A percentile compares a stretch with the other conserved stretches of the same genome.
Conservation (phyloP, 129 eudicot genomes). For the Flaveria linearis region DNA sequence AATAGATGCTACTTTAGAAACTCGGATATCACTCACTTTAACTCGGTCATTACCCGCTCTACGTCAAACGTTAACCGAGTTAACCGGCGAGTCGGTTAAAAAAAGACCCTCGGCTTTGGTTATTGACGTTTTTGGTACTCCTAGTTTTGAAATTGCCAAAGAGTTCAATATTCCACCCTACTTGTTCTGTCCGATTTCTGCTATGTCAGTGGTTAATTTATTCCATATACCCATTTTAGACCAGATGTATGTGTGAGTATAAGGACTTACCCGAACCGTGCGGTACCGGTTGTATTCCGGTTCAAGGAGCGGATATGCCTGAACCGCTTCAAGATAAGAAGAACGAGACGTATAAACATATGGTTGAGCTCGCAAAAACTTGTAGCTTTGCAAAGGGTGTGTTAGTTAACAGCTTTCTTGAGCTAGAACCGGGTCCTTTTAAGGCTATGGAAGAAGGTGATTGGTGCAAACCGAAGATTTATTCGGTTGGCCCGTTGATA, state of each 20-base stretch:
- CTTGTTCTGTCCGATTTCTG: constrained; percentile 38
- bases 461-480: constrained; percentile 42
- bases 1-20: constrained; percentile 18
- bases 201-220: constrained; percentile 31
- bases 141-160: constrained; percentile 37
- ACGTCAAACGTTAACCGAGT: constrained; percentile 27
- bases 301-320: constrained; percentile 41
- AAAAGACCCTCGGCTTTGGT: constrained; percentile 29
- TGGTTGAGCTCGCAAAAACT: constrained; percentile 25
- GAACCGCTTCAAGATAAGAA: constrained; percentile 49
- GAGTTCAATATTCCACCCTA: constrained; percentile 36
- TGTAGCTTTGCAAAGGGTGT: constrained; percentile 40
- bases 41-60: constrained; percentile 40
- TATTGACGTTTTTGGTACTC: constrained; percentile 46
- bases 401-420: constrained; percentile 44
- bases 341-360: constrained; percentile 16
- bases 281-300: constrained; percentile 44
- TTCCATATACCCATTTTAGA: constrained; percentile 35
- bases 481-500: constrained; percentile 52
- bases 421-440: constrained; percentile 45
- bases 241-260: constrained; percentile 37
- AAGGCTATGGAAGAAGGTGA: constrained; percentile 36
- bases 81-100: constrained; percentile 2
- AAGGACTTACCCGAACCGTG: constrained; percentile 45
- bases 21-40: constrained; percentile 38